Evolutionary conservation across 257 asterid species (phyloP).

Genomic region (Plantago elongata): DNA sequence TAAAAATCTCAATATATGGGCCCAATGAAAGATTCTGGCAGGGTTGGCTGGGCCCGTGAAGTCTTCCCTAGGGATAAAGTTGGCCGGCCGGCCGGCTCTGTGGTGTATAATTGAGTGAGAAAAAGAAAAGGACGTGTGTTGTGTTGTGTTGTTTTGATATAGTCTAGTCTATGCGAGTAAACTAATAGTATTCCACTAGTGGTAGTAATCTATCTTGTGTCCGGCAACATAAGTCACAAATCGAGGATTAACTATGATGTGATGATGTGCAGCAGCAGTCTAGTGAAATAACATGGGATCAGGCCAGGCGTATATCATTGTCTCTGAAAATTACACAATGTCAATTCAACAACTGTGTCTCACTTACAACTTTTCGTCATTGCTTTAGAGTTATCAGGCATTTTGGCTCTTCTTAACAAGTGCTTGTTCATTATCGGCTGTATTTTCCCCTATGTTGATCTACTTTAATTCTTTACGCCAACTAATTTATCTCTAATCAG

Average conservation of each 20-base stretch:
- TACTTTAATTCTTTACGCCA: neutral
- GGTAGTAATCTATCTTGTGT: neutral
- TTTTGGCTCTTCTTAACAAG: neutral
- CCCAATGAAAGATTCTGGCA: no score
- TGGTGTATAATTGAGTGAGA: neutral
- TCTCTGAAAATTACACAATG: neutral
- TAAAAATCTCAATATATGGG: no score
- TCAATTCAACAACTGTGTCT: neutral
- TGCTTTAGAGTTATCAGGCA: neutral
- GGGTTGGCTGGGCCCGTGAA: neutral
- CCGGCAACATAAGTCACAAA: neutral
- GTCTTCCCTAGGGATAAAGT: no score
- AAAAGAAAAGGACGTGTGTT: neutral
- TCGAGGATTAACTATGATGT: neutral
- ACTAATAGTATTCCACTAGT: no score
- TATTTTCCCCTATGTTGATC: no score
- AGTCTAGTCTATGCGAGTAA: no score
- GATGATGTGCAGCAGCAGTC: neutral
- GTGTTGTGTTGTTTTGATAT: no score
- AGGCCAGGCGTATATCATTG: no score
- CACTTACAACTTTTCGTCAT: neutral
- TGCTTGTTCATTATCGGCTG: no score
- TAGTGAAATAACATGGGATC: no score
- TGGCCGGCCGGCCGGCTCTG: constrained; percentile 13
- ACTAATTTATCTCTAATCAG: neutral